These are phyloP conservation scores for Pythium chondricola DNA, from an alignment of 352 stramenopile species.

Conservation along the genomic window DNA sequence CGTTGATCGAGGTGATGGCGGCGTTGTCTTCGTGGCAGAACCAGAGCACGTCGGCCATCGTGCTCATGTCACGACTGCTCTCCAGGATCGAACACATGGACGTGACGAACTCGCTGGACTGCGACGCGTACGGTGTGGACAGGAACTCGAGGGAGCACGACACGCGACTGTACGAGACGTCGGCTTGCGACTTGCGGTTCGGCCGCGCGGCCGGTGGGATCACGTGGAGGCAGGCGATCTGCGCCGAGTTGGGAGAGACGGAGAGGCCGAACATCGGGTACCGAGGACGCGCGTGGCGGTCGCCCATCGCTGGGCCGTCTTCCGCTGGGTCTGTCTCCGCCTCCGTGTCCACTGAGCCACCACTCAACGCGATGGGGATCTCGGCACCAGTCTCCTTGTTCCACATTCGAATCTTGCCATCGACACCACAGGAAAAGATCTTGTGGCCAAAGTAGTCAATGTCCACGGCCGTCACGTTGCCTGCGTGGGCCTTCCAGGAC, in stretches of 20 bases:
- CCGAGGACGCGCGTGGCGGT: slow-evolving; percentile 3
- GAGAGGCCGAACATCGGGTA: slow-evolving; percentile 70
- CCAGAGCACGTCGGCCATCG: slow-evolving; percentile 72
- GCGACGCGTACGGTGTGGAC: slow-evolving; percentile 43
- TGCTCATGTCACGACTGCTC: slow-evolving; percentile 45
- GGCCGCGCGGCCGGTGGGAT: slow-evolving; percentile 70
- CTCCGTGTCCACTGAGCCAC: background rate
- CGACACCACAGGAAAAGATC: slow-evolving; percentile 52
- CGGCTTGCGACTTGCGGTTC: slow-evolving; percentile 75
- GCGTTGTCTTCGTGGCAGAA: slow-evolving; percentile 74
- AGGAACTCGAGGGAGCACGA: slow-evolving; percentile 70
- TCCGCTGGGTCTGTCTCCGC: background rate
- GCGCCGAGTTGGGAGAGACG: slow-evolving; percentile 63
- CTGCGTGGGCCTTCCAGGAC: slow-evolving; percentile 62
- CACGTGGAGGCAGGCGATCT: slow-evolving; percentile 62
- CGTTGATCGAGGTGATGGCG: slow-evolving; percentile 42
- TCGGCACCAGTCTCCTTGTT: slow-evolving; percentile 32
- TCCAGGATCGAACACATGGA: slow-evolving; percentile 49
- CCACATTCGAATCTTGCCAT: slow-evolving; percentile 64
- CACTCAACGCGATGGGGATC: slow-evolving; percentile 14
- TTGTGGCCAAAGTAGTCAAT: slow-evolving; percentile 58
- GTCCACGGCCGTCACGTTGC: slow-evolving; percentile 59
- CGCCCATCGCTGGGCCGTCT: background rate
- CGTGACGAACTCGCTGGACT: slow-evolving; percentile 32
- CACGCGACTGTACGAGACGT: slow-evolving; percentile 80